Evolutionary conservation across 2,329 filamentous ascomycete genomes (phyloP), one percentile per base, ranked within the genome.

Genomic region (Magnaporthiopsis poae): DNA sequence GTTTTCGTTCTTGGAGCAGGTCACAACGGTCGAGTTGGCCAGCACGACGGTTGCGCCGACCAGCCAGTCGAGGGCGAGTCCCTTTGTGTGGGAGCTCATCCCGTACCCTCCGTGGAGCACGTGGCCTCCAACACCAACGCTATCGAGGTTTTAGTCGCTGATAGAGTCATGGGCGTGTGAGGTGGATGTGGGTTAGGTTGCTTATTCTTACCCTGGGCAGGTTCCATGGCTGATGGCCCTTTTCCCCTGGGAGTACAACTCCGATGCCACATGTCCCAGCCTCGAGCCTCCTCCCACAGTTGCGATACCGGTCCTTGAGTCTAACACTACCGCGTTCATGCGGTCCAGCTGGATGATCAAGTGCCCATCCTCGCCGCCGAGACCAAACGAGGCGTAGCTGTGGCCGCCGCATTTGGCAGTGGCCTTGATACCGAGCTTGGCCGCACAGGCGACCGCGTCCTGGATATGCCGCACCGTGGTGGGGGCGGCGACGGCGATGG

Each of bases 371-470:
- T 81, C 77, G 12, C 81, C 81, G 31, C 80, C 80, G 1, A 80
- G 77, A 9, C 79, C 80, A 67, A 78, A 79, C 0, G 78, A 80
- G 1, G 79, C 81, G 69, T 84, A 84, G 2, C 79, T 81, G 71
- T 84, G 82, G 3, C 81, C 82, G 36, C 82, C 82, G 63, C 78
- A 78, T 68, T 80, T 80, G 31, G 81, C 77, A 65, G 80, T 80
- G 21, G 82, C 78, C 71, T 80, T 81, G 67, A 81, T 70, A 7
- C 74, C 74, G 21, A 75, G 71, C 66, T 76, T 68, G 18, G 71
- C 72, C 59, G 80, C 82, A 70, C 81, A 83, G 7, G 74, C 71
- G 1, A 84, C 78, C 5, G 80, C 79, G 67, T 78, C 77, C 59
- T 79, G 79, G 15, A 83, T 74, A 64, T 82, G 78, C 65, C 78